Evolutionary conservation across 495 filamentous ascomycete species (phyloP).

Genomic region (Penicillium waksmanii): DNA sequence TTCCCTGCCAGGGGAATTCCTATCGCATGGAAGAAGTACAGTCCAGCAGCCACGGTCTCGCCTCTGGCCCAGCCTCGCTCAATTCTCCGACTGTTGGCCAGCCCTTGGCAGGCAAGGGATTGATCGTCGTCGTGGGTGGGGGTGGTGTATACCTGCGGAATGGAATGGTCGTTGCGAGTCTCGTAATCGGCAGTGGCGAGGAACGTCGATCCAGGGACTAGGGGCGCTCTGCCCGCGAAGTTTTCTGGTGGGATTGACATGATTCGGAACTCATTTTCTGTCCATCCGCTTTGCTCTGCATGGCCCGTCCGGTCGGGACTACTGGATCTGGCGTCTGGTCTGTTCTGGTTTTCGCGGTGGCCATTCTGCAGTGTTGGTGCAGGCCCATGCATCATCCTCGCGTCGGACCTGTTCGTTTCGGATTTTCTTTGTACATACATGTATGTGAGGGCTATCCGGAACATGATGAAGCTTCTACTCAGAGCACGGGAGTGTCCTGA

Average conservation of each 20-base stretch:
- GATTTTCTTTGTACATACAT: neutral
- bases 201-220: constrained; percentile 14
- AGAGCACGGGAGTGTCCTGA: neutral
- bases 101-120: constrained; percentile 4
- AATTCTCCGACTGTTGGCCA: neutral
- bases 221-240: neutral
- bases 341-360: neutral
- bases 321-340: neutral
- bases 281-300: constrained; percentile 13
- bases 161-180: constrained; percentile 7
- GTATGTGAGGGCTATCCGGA: neutral
- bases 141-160: constrained; percentile 10
- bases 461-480: neutral
- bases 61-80: too few relatives aligned
- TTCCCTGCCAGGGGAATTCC: too few relatives aligned
- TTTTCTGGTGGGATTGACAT: constrained; percentile 14
- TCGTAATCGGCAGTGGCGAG: constrained; percentile 5
- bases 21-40: too few relatives aligned
- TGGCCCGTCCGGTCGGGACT: constrained; percentile 1
- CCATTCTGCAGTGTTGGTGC: neutral
- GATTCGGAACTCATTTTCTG: constrained; percentile 19
- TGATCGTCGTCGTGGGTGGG: constrained; percentile 2
- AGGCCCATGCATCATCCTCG: constrained; percentile 11
- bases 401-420: constrained; percentile 9
- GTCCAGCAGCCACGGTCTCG: neutral